These are phyloP conservation scores for Termitomyces sp. DNA, from an alignment of 768 basidiomycete species.

Conservation along the genomic window DNA sequence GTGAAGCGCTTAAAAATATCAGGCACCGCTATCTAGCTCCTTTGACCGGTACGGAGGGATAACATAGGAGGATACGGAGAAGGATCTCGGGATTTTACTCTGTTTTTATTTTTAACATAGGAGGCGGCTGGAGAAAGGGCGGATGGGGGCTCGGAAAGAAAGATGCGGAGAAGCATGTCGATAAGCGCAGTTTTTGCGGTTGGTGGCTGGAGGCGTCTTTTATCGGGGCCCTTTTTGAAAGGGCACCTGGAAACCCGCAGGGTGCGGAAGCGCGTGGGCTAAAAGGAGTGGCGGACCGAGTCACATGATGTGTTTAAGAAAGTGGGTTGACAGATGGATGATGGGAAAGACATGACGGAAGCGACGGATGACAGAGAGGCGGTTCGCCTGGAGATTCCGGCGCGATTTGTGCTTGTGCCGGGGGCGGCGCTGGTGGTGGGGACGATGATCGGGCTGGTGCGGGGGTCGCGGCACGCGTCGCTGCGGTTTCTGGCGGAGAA, in stretches of 20 bases:
- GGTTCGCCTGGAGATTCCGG: conserved; percentile 31
- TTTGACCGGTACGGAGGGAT: too few relatives aligned
- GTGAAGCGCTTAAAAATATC: background rate
- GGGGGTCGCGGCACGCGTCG: conserved; percentile 64
- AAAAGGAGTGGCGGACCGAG: background rate
- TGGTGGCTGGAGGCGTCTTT: background rate
- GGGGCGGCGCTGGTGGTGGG: conserved; percentile 56
- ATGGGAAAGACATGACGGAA: conserved; percentile 7
- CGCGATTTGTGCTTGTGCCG: conserved; percentile 59
- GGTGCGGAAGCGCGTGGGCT: too few relatives aligned
- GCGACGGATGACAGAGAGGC: conserved; percentile 4
- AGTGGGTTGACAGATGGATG: background rate
- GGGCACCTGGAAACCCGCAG: background rate
- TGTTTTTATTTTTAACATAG: too few relatives aligned
- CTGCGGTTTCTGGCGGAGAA: conserved; percentile 90
- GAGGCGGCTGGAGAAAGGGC: too few relatives aligned
- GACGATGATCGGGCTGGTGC: conserved; percentile 63
- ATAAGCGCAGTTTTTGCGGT: conserved; percentile 11
- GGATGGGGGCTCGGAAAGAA: too few relatives aligned
- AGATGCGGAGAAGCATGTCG: background rate
- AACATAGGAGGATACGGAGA: too few relatives aligned
- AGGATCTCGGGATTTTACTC: too few relatives aligned
- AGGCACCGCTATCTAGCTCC: background rate
- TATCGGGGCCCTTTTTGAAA: too few relatives aligned
- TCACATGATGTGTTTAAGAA: conserved; percentile 6